These are phyloP conservation scores for Fusarium xyrophilum DNA, from an alignment of 2,329 filamentous ascomycete genomes.

Conservation along the genomic window DNA sequence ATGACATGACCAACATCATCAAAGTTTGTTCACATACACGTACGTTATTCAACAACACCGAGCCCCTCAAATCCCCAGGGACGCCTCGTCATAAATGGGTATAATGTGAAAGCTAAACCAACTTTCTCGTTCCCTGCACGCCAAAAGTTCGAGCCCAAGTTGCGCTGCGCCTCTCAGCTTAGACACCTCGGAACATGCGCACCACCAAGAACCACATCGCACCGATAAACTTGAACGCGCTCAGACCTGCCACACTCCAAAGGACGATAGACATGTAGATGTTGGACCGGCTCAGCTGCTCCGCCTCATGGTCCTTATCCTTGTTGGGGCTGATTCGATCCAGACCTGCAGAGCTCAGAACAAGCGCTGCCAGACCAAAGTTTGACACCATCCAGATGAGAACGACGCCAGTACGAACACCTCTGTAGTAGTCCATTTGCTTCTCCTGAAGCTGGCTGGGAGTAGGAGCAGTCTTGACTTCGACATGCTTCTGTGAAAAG, in stretches of 20 bases:
- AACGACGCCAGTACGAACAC: slow-evolving; percentile 90
- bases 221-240: slow-evolving; percentile 85
- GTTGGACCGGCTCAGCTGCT: slow-evolving; percentile 65
- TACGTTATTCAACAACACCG: slow-evolving; percentile 23
- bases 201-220: slow-evolving; percentile 92
- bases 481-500: slow-evolving; percentile 77
- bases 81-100: slow-evolving; percentile 38
- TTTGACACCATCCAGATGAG: slow-evolving; percentile 97
- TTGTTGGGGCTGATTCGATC: slow-evolving; percentile 64
- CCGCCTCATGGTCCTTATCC: slow-evolving; percentile 45
- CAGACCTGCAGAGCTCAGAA: slow-evolving; percentile 84
- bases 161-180: slow-evolving; percentile 26
- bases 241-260: slow-evolving; percentile 86
- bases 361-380: slow-evolving; percentile 83
- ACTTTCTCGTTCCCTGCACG: slow-evolving; percentile 12
- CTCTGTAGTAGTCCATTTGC: slow-evolving; percentile 98
- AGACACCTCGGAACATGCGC: slow-evolving; percentile 79
- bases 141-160: background rate
- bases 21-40: slow-evolving; percentile 23
- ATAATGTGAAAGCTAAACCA: slow-evolving; percentile 34
- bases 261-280: slow-evolving; percentile 88
- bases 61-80: slow-evolving; percentile 4
- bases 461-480: slow-evolving; percentile 69
- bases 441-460: slow-evolving; percentile 71
- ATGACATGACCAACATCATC: slow-evolving; percentile 26